A percentile compares a stretch with the other conserved stretches of the same genome.
Conservation (phyloP, 1,139 yeast species). For the Blastobotrys buckinghamii region DNA sequence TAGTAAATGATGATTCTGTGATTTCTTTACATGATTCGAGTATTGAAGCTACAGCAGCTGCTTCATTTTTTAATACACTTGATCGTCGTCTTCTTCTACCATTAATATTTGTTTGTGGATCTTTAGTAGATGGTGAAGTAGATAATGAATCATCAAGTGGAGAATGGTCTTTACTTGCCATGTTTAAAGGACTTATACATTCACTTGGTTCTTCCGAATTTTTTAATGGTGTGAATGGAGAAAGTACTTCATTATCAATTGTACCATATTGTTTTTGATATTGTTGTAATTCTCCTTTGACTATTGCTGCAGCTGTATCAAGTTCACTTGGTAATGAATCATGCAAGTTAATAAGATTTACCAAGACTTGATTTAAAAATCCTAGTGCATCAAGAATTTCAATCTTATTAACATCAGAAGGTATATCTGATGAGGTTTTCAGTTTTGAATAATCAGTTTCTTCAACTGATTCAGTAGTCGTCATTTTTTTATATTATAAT, state of each 20-base stretch:
- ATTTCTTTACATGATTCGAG: neutral
- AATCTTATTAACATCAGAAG: constrained; percentile 11
- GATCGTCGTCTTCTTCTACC: constrained; percentile 14
- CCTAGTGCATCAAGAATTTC: constrained; percentile 23
- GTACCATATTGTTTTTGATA: neutral
- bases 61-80: constrained; percentile 15
- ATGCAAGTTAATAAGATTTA: constrained; percentile 18
- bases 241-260: neutral
- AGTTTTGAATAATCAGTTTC: too few species aligned
- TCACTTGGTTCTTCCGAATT: neutral
- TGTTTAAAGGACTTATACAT: constrained; percentile 4
- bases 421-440: too few species aligned
- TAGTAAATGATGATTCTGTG: neutral
- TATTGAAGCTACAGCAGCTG: constrained; percentile 17
- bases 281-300: constrained; percentile 5
- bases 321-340: constrained; percentile 14
- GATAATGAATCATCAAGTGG: constrained; percentile 4
- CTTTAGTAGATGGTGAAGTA: neutral
- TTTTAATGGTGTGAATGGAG: neutral
- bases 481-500: too few species aligned
- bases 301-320: constrained; percentile 12
- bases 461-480: too few species aligned
- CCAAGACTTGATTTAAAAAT: constrained; percentile 22
- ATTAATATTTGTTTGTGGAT: neutral
- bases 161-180: constrained; percentile 1